Base-by-base conservation (phyloP, 768 basidiomycete genomes). In the Ramaria sp. region DNA sequence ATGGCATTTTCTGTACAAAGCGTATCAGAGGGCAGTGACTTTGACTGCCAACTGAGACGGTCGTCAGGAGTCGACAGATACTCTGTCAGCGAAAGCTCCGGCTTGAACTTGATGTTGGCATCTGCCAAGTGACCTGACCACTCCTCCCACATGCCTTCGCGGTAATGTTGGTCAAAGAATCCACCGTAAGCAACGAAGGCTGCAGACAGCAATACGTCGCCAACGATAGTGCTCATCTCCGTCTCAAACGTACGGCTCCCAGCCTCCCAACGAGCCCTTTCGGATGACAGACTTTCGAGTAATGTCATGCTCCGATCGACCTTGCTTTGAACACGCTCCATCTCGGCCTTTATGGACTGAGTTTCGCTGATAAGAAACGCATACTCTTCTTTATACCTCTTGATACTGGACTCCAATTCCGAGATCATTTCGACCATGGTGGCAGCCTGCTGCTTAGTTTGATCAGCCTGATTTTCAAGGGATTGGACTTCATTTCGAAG, bases 1-100 rank as follows among this genome's bases (percentile, higher is more conserved):
- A 98, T 93, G n/a, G 96, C 96, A 67, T 99, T 99, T 73, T 98
- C 96, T 0, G 90, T 91, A 62, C 92, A 97, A 46, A 99, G 75
- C 60, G 89, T 93, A 70, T 99, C 94, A 5, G 91, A 84, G 1
- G 96, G 96, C n/a, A 98, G 76, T 0, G 91, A 86, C 65, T 92
- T 93, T 31, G 91, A 88, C 70, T 95, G 92, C 96, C 94, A 99
- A 63, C 79, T 83, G 60, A 96, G 79, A 43, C 95, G 88, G 66
- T 98, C 91, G 66, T 98, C 96, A 0, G 94, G 93, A 2, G 95
- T 94, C 5, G 96, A 97, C 38, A 98, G 79, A 69, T 95, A 99
- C 65, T 99, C 96, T 0, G 91, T 84, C 63, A 97, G 81, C 0
- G 92, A 90, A 4, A 98, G 81, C 65, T 97, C 94, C 0, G 81